Evolutionary conservation across 257 asterid species (phyloP), one percentile per base, ranked within the genome.

Genomic region (Penstemon eatonii): DNA sequence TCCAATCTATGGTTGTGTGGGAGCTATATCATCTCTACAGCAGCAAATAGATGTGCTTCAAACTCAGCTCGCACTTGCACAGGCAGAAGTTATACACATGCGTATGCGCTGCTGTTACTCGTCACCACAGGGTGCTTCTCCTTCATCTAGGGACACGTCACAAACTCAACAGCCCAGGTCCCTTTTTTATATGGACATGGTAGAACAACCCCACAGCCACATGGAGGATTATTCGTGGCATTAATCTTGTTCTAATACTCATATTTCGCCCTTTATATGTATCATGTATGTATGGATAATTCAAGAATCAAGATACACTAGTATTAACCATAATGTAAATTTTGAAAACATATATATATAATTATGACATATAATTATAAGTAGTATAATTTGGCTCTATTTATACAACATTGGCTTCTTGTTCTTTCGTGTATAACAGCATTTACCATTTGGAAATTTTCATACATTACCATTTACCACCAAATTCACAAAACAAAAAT

Each of bases 191-290:
- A 80, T 84, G 85, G 90, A 79, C 75, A 81, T 81, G 89, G 76
- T 73, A 5, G 82, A 83, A 41, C 84, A 73, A 25, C 33, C 33
- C 33, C 33, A 25, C 33, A 25, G 33, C 2, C 40, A 74, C 80
- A 66, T 85, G 77, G 92, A 77, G 57, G 83, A 84, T 72, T 80
- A 87, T 50, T 68, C 82, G 53, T 86, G 92, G 89, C 80, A 82
- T 67, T 56, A 67, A 56, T 63, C 53, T 52, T 33, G 5, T 59
- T 49, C 65, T 55, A 15, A 70, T 56, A 56, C 63, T 66, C 60
- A 73, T 68, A 69, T 62, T 59, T 65, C 39, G 73, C 68, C 5
- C 38, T 69, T 54, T 71, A 47, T 39, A 76, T 79, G 73, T 80
- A 55, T 73, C 36, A 76, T 79, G 73, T 80, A 55, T 73, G 78